Evolutionary conservation across 345 rosid species (phyloP), one percentile per base, ranked within the genome.

Genomic region (Salix exigua): DNA sequence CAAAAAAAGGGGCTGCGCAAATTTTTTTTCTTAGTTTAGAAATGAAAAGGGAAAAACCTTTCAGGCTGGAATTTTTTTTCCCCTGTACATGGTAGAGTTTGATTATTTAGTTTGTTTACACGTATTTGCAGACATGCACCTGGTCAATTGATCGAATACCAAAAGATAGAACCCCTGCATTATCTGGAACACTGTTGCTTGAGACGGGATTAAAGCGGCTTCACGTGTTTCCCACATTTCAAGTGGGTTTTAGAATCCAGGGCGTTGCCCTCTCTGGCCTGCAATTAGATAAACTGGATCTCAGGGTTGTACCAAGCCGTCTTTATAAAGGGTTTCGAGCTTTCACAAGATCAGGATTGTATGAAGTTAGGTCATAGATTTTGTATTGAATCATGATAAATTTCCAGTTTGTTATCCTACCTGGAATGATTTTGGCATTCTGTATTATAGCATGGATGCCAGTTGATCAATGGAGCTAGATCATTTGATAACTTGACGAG

Each of bases 101-200:
- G 25, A 73, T 71, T 25, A 44, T 25, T 60, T 33, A 2, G 10
- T 55, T 70, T 73, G 64, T 53, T 28, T 8, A 25, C 66, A 18
- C 80, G 62, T 48, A 12, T 61, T 66, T 81, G 82, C 89, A 96
- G 99, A 85, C 74, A 17, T 96, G 99, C 83, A 73, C 85, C 42
- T 96, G 98, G 98, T 86, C 96, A 4, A 92, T 93, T 23, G 98
- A 94, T 71, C 78, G 94, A 74, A 93, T 92, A 64, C 96, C 96
- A 0, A 92, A 88, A 79, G 98, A 96, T 78, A 91, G 86, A 80
- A 78, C 98, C 33, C 99, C 99, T 16, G 84, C 91, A 44, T 82
- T 96, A 77, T 86, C 91, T 0, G 99, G 99, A 25, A 89, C 91
- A 31, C 77, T 93, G 66, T 17, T 68, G 77, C 89, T 96, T 0